Evolutionary conservation across 1,284 basidiomycete species (phyloP), one percentile per base, ranked within the genome.

Genomic region (Apiotrichum akiyoshidainum): DNA sequence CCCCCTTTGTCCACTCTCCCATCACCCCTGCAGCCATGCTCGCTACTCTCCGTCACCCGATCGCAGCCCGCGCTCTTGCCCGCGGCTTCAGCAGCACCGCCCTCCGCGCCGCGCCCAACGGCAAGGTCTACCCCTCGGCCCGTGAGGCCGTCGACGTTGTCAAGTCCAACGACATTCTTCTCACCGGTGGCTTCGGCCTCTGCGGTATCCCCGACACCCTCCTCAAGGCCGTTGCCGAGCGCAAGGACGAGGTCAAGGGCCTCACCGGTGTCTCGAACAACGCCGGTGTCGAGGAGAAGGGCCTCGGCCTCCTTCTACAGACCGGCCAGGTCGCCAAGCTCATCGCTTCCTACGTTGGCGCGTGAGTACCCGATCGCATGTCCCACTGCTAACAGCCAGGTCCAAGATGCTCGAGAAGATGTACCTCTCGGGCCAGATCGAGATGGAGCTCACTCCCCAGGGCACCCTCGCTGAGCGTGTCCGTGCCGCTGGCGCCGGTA

Each of bases 211-310:
- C 78, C 74, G 92, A 94, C 75, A 94, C 92, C 2, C 81, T 96
- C 55, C 87, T 96, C 41, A 80, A 80, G 21, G 92, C 93, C 2
- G 80, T 96, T 40, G 79, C 84, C 17, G 84, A 85, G 68, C 83
- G 89, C 54, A 54, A 56, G 42, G 83, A 83, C 58, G 87, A 90
- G 46, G 83, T 95, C 33, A 70, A 76, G 40, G 81, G 86, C 64
- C 79, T 96, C 51, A 93, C 87, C 16, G 90, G 86, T 47, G 87
- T 94, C 39, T 93, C 90, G 13, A 96, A 96, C 77, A 95, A 96
- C 78, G 89, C 89, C 48, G 92, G 92, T 46, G 74, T 57, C 5
- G 50, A 58, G 56, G 56, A 54, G 31, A 55, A 57, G 51, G 62
- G 62, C n/a, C 54, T 58, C 68, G 92, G 91, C 88, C 53, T 86